Conservation (phyloP, 1,284 basidiomycete genomes). For the Pseudozyma sp. region DNA sequence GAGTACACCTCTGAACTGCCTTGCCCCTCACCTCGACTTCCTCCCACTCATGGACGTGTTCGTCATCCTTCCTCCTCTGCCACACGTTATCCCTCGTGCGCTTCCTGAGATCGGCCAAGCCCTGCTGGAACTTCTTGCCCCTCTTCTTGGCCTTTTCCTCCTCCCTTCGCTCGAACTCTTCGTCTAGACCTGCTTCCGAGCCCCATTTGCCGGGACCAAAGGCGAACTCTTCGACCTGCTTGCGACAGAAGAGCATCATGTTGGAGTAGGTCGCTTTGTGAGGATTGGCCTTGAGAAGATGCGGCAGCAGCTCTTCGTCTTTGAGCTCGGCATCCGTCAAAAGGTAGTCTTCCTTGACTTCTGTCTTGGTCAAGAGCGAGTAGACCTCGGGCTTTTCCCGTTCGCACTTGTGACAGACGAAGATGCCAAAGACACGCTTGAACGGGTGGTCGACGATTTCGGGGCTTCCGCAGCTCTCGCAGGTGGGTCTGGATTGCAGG, state of each 20-base stretch:
- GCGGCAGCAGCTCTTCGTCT: slow-evolving; percentile 90
- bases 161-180: slow-evolving; percentile 83
- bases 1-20: slow-evolving; percentile 45
- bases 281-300: slow-evolving; percentile 94
- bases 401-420: slow-evolving; percentile 88
- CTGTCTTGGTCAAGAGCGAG: slow-evolving; percentile 95
- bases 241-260: slow-evolving; percentile 98
- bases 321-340: slow-evolving; percentile 94
- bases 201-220: slow-evolving; percentile 91
- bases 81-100: slow-evolving; percentile 63
- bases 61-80: slow-evolving; percentile 60
- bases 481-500: slow-evolving; percentile 48
- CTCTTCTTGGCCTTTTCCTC: slow-evolving; percentile 89
- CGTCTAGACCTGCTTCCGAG: slow-evolving; percentile 87
- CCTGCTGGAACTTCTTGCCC: slow-evolving; percentile 77
- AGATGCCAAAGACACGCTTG: slow-evolving; percentile 70
- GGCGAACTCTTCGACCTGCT: slow-evolving; percentile 94
- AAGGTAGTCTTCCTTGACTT: slow-evolving; percentile 85
- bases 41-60: slow-evolving; percentile 62
- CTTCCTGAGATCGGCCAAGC: slow-evolving; percentile 58
- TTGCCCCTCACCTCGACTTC: slow-evolving; percentile 40
- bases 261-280: slow-evolving; percentile 96
- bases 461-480: slow-evolving; percentile 56
- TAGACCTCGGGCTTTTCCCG: slow-evolving; percentile 83
- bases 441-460: slow-evolving; percentile 63